A percentile compares a stretch with the other conserved stretches of the same genome.
Evolutionary conservation across 2,329 filamentous ascomycete species (phyloP).

Genomic region (Zasmidium citrigriseum): DNA sequence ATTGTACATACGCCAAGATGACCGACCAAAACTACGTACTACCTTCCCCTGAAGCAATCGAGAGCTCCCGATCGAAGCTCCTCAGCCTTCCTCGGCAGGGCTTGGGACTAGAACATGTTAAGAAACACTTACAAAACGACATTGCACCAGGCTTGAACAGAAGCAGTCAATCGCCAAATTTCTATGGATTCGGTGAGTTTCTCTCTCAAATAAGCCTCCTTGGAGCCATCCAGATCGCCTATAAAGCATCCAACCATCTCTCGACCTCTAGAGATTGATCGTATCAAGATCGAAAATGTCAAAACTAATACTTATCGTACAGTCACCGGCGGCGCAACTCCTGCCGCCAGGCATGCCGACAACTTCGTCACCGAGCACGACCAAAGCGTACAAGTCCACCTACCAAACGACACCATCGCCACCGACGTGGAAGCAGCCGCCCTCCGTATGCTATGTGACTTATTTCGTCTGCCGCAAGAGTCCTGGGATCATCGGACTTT

Average conservation of each 20-base stretch:
- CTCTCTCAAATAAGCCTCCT: too few species aligned
- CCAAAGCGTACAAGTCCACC: conserved; percentile 81
- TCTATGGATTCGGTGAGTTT: conserved; percentile 40
- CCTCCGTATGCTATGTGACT: conserved; percentile 66
- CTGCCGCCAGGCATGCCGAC: conserved; percentile 79
- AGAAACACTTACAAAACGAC: conserved; percentile 47
- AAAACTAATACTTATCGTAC: conserved; percentile 68
- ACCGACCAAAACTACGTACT: conserved; percentile 30
- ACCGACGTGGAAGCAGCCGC: conserved; percentile 77
- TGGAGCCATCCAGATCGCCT: too few species aligned
- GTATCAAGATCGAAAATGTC: too few species aligned
- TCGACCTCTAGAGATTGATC: too few species aligned
- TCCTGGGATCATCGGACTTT: conserved; percentile 75
- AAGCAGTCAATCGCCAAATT: conserved; percentile 62
- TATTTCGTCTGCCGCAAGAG: conserved; percentile 61
- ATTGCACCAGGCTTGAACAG: conserved; percentile 63
- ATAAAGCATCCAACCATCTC: too few species aligned
- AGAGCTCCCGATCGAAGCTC: conserved; percentile 38
- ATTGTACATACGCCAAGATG: not conserved
- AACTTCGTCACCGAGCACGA: conserved; percentile 79
- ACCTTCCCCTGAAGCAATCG: conserved; percentile 34
- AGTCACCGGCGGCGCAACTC: conserved; percentile 78
- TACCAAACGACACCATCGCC: conserved; percentile 72
- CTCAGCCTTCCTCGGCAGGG: conserved; percentile 41
- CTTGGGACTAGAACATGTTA: conserved; percentile 44